These are phyloP conservation scores for Nicotiana undulata DNA, from an alignment of 257 asterid species.

Conservation along the genomic window DNA sequence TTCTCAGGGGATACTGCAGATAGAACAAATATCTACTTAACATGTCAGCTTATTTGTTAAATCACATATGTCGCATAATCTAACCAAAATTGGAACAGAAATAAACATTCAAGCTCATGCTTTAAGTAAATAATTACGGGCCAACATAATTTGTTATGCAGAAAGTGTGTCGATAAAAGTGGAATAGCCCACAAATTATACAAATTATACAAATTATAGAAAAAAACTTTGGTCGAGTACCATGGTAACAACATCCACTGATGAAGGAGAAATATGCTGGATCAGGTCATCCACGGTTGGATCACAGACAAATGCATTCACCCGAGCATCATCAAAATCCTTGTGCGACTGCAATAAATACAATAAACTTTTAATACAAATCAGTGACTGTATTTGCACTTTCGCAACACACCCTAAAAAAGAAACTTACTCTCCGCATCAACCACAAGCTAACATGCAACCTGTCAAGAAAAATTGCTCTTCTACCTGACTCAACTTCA, in stretches of 20 bases:
- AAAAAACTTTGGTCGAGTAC: slow-evolving; percentile 33
- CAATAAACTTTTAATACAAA: neutral
- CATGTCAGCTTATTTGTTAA: slow-evolving; percentile 44
- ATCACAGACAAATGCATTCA: slow-evolving; percentile 89
- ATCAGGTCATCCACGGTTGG: slow-evolving; percentile 63
- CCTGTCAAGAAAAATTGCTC: neutral
- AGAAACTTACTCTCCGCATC: neutral
- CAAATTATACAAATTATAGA: neutral
- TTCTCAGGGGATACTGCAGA: slow-evolving; percentile 98
- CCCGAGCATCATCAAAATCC: slow-evolving; percentile 61
- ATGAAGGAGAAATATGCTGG: slow-evolving; percentile 65
- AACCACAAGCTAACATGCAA: slow-evolving; percentile 1
- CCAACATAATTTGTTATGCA: neutral
- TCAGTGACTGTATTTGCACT: neutral
- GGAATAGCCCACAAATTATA: neutral
- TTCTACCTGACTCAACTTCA: neutral
- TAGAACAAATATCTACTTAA: slow-evolving; percentile 83
- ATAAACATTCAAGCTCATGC: neutral
- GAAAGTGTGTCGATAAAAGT: neutral
- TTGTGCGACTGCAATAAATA: slow-evolving; percentile 58
- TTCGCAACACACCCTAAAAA: neutral
- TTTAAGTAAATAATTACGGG: neutral
- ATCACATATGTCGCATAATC: slow-evolving; percentile 1
- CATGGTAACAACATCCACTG: slow-evolving; percentile 91
- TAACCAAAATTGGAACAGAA: neutral